These are phyloP conservation scores for Microbotryum lychnidis-dioicae DNA, from an alignment of 1,284 basidiomycete genomes.

Conservation along the genomic window DNA sequence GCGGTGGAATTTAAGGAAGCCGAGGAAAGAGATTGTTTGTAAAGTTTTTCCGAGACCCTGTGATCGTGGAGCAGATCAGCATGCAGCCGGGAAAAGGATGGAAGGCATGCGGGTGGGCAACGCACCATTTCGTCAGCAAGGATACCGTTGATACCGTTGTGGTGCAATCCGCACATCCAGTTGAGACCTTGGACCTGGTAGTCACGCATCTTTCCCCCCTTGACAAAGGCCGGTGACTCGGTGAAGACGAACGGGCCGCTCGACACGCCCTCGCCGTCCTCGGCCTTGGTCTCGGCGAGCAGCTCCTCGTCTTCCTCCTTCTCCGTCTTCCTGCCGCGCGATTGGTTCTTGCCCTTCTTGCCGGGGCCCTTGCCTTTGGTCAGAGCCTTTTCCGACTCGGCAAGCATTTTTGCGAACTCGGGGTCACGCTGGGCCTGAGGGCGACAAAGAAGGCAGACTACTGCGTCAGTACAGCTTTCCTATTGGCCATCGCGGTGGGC, in stretches of 20 bases:
- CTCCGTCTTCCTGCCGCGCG: slow-evolving; percentile 68
- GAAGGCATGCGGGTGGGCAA: background rate
- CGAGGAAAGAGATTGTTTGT: slow-evolving; percentile 95
- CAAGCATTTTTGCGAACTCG: slow-evolving; percentile 82
- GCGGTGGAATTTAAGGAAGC: slow-evolving; percentile 82
- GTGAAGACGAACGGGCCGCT: slow-evolving; percentile 78
- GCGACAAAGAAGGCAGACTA: slow-evolving; percentile 7
- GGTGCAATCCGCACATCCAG: slow-evolving; percentile 90
- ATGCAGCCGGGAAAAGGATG: background rate
- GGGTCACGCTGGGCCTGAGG: slow-evolving; percentile 77
- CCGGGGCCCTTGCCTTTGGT: slow-evolving; percentile 61
- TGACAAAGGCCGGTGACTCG: slow-evolving; percentile 78
- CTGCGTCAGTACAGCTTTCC: background rate
- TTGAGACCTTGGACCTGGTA: slow-evolving; percentile 96
- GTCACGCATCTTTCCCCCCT: slow-evolving; percentile 76
- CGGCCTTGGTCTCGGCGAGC: slow-evolving; percentile 74
- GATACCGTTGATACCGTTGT: slow-evolving; percentile 88
- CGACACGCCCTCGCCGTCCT: slow-evolving; percentile 44
- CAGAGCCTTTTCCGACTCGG: slow-evolving; percentile 55
- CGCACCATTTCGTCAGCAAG: slow-evolving; percentile 87
- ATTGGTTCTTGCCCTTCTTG: slow-evolving; percentile 11
- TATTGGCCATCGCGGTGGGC: background rate
- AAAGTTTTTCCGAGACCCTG: slow-evolving; percentile 96
- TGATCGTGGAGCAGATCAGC: slow-evolving; percentile 23
- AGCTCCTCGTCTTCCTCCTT: slow-evolving; percentile 97